Conservation (phyloP, 2,329 filamentous ascomycete species). For the Aspergillus calidoustus region DNA sequence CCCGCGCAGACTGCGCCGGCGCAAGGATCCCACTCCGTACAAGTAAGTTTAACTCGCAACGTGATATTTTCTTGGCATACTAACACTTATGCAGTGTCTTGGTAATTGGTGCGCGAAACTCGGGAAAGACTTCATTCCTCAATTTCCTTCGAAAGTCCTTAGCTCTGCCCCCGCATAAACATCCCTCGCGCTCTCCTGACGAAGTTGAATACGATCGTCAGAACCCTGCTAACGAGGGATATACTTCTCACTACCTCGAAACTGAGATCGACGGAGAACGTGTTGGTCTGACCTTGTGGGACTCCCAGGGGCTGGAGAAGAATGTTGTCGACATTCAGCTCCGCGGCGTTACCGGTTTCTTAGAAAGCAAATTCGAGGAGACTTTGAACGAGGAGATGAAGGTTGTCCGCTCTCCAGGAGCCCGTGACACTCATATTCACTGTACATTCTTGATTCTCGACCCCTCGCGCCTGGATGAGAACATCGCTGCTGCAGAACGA, state of each 20-base stretch:
- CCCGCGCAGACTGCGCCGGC: slow-evolving; percentile 85
- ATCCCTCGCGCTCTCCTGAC: slow-evolving; percentile 60
- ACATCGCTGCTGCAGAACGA: slow-evolving; percentile 70
- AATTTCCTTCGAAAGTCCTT: slow-evolving; percentile 90
- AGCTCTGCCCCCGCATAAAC: slow-evolving; percentile 80
- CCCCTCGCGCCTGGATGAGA: slow-evolving; percentile 81
- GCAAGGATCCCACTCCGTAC: slow-evolving; percentile 97
- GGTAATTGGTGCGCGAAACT: slow-evolving; percentile 82
- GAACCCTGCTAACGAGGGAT: slow-evolving; percentile 65
- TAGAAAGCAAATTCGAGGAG: slow-evolving; percentile 98
- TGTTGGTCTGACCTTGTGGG: slow-evolving; percentile 92
- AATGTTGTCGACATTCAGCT: slow-evolving; percentile 93
- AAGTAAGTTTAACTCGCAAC: slow-evolving; percentile 70
- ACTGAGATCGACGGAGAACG: slow-evolving; percentile 92
- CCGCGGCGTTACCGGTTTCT: slow-evolving; percentile 85
- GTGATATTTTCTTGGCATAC: neutral
- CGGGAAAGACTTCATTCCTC: slow-evolving; percentile 95
- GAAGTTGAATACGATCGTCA: slow-evolving; percentile 60
- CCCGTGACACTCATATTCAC: slow-evolving; percentile 96
- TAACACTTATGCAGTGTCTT: slow-evolving; percentile 67
- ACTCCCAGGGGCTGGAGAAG: slow-evolving; percentile 93
- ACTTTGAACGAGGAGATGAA: slow-evolving; percentile 98
- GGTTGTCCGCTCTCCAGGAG: slow-evolving; percentile 88
- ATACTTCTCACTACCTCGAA: slow-evolving; percentile 87
- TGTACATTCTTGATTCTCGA: slow-evolving; percentile 92